Evolutionary conservation across 257 asterid species (phyloP), one percentile per base, ranked within the genome.

Genomic region (Verbena officinalis): DNA sequence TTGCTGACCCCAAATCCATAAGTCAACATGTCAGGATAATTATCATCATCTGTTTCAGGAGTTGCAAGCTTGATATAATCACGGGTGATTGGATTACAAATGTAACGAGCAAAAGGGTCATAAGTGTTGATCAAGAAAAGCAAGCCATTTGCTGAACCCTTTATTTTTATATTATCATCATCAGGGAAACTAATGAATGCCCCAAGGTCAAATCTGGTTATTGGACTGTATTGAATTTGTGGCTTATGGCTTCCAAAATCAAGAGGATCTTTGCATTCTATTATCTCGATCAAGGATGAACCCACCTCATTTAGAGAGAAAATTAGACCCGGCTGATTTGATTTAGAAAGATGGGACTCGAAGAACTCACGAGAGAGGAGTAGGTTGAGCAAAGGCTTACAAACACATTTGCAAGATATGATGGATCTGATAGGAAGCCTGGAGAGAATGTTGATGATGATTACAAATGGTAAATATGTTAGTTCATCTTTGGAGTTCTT

Each of bases 1-100:
- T 54, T 45, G 67, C 82, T 77, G 13, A 30, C 62, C 2, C 91
- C 88, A 5, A 84, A 77, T 46, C 91, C 91, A 10, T 73, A 71
- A 0, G 68, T 65, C 31, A 50, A 65, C 9, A 5, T 17, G 13
- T 39, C 42, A 12, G 75, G 80, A 49, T 56, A 67, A 0, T 9
- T 0, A 3, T 23, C 33, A 13, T 23, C 42, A 0, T 3, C 12
- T 2, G 74, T 68, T 16, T 45, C 62, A 3, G 71, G 77, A 4
- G 5, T 9, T 3, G 33, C 4, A 27, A 27, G 33, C 4, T 61
- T 9, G 27, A 75, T 65, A 22, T 57, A 77, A 2, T 77, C 80
- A 0, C 74, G 74, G 2, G 69, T 73, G 64, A 62, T 74, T 1
- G 83, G 87, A 64, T 84, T 84, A 74, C 83, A 81, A 14, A 81